phyloP scores from a whole-genome alignment of 441 rosid species.

The Macaranga tanarius region DNA sequence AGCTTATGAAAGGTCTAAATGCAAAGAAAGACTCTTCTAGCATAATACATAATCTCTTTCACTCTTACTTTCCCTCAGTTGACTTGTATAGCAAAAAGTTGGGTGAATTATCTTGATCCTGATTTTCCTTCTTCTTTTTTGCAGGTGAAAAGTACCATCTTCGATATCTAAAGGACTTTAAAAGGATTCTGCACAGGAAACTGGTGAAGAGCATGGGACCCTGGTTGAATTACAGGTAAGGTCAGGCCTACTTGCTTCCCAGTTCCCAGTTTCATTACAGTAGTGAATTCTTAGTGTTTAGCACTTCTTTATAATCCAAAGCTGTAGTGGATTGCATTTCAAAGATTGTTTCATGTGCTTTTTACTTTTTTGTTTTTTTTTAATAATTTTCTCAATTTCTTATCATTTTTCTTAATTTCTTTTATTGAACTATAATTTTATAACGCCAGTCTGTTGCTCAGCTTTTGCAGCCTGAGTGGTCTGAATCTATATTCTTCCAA shows the following conservation, averaged over 20 bases:
- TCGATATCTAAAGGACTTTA: conserved; percentile 26
- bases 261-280: conserved; percentile 13
- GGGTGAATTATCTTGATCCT: conserved; percentile 1
- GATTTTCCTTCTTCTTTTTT: conserved; percentile 10
- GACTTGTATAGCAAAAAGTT: conserved; percentile 16
- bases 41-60: neutral
- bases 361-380: too few relatives aligned
- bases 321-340: neutral
- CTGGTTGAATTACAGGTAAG: conserved; percentile 26
- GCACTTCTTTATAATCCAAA: conserved; percentile 7
- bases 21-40: neutral
- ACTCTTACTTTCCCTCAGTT: neutral
- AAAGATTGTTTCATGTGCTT: conserved; percentile 3
- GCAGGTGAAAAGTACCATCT: conserved; percentile 25
- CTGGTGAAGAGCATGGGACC: conserved; percentile 29
- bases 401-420: too few relatives aligned
- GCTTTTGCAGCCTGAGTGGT: too few relatives aligned
- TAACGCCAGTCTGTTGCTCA: too few relatives aligned
- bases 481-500: too few relatives aligned
- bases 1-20: neutral
- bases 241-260: conserved; percentile 23
- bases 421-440: too few relatives aligned
- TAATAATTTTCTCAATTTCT: too few relatives aligned
- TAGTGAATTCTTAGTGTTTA: conserved; percentile 14
- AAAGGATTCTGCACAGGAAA: conserved; percentile 26